Percentiles rank a stretch among this genome's conserved stretches.
Evolutionary conservation across 2,329 filamentous ascomycete species (phyloP).

Genomic region (Trichoderma sp.): DNA sequence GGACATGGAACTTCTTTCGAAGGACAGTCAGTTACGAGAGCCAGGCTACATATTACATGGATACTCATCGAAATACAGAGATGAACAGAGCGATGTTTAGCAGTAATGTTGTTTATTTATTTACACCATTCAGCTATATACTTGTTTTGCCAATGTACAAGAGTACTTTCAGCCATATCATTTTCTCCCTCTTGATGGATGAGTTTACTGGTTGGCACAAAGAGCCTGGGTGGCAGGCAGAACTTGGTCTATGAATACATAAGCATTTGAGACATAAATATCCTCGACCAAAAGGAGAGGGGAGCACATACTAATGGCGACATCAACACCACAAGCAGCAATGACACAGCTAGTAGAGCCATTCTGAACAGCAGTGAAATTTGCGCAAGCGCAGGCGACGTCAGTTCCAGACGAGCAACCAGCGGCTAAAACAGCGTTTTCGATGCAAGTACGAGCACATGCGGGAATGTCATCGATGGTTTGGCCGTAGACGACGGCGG

Average conservation of each 20-base stretch:
- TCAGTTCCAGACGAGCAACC: neutral
- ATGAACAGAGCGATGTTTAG: fast-evolving
- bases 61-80: neutral
- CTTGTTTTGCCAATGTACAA: neutral
- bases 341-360: neutral
- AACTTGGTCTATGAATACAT: neutral
- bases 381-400: neutral
- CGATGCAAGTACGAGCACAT: conserved; percentile 41
- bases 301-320: neutral
- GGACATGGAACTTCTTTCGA: neutral
- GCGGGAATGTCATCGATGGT: conserved; percentile 36
- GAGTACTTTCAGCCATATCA: neutral
- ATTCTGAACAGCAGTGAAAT: neutral
- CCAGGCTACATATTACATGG: neutral
- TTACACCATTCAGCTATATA: neutral
- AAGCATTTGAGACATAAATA: neutral
- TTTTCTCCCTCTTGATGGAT: neutral
- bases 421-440: conserved; percentile 30
- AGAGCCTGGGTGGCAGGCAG: neutral
- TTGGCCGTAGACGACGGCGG: conserved; percentile 39
- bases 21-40: neutral
- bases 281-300: neutral
- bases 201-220: neutral
- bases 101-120: neutral
- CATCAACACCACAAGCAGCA: neutral